These are phyloP conservation scores for Komagataella kurtzmanii DNA, from an alignment of 805 yeast genomes.

Conservation along the genomic window DNA sequence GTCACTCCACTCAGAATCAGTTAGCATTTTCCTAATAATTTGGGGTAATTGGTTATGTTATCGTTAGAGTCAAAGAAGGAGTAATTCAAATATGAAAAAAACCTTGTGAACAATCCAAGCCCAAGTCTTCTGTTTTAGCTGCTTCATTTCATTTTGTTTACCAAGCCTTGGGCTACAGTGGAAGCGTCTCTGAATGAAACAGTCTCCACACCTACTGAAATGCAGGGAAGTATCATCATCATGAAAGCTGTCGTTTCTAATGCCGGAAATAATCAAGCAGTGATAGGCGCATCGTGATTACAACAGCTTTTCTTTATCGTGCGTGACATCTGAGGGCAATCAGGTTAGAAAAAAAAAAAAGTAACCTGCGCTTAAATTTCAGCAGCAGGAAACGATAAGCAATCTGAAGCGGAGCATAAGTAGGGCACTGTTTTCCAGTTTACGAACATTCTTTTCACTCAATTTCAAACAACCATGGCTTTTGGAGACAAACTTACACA, in stretches of 20 bases:
- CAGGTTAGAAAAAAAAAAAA: not conserved
- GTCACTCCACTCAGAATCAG: not conserved
- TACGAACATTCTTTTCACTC: not conserved
- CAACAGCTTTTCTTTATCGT: not conserved
- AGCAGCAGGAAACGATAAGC: not conserved
- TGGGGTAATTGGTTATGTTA: too few relatives aligned
- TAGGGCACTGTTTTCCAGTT: not conserved
- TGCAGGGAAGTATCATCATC: not conserved
- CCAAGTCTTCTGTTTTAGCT: not conserved
- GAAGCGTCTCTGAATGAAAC: not conserved
- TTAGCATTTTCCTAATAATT: too few relatives aligned
- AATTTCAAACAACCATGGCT: not conserved
- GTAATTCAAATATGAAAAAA: too few relatives aligned
- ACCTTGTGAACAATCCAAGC: not conserved
- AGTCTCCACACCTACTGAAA: not conserved
- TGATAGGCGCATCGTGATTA: not conserved
- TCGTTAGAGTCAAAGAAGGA: not conserved
- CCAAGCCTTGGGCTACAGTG: not conserved
- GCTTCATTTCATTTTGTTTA: not conserved
- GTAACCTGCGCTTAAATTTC: not conserved
- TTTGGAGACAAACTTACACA: not conserved
- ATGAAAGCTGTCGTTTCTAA: not conserved
- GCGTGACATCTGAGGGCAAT: not conserved
- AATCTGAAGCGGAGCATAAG: not conserved
- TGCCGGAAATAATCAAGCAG: not conserved